These are phyloP conservation scores for Colletotrichum sp. DNA, from an alignment of 2,329 filamentous ascomycete genomes.

Conservation along the genomic window DNA sequence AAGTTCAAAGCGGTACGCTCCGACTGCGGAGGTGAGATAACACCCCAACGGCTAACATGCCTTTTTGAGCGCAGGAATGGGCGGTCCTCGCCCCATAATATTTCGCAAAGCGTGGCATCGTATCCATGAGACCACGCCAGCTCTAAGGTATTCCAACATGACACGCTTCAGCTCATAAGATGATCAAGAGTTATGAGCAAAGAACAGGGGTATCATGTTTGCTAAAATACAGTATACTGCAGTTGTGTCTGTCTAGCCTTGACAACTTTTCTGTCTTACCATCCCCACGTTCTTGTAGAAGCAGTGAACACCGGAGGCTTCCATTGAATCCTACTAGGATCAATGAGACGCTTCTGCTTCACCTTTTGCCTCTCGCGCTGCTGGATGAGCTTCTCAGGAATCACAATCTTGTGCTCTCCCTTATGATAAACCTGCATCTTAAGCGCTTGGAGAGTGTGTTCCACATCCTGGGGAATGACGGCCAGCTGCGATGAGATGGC, in stretches of 20 bases:
- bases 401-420: constrained; percentile 93
- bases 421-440: constrained; percentile 97
- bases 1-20: constrained; percentile 1
- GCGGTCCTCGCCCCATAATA: not conserved
- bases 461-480: constrained; percentile 97
- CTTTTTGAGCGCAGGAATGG: not conserved
- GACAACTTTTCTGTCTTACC: constrained; percentile 55
- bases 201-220: constrained; percentile 12
- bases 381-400: constrained; percentile 83
- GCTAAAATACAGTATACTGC: not conserved
- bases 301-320: constrained; percentile 95
- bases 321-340: constrained; percentile 84
- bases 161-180: not conserved
- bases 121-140: not conserved
- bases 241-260: not conserved
- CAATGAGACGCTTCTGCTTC: constrained; percentile 79
- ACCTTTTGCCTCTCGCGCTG: constrained; percentile 80
- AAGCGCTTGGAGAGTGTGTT: constrained; percentile 91
- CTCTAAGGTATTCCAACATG: not conserved
- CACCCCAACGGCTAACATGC: not conserved
- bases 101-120: not conserved
- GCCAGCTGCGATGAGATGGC: constrained; percentile 78
- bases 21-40: constrained; percentile 9
- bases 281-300: constrained; percentile 91
- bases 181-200: not conserved